Conservation (phyloP, 2,329 filamentous ascomycete genomes). For the Mollisiaceae sp. region DNA sequence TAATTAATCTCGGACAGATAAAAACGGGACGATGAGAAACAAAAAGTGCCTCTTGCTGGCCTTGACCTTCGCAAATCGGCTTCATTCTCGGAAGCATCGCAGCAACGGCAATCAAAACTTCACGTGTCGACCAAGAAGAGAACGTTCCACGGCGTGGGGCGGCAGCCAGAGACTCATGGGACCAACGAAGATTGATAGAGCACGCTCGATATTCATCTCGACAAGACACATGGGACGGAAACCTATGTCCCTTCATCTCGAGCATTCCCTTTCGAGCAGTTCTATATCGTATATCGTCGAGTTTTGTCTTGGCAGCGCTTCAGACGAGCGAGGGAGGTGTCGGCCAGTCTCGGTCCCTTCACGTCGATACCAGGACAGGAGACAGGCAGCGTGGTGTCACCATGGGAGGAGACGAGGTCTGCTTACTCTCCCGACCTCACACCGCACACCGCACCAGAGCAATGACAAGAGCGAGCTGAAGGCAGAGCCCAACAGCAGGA, state of each 20-base stretch:
- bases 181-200: conserved; percentile 11
- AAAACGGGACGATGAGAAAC: conserved; percentile 20
- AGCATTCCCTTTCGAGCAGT: conserved; percentile 17
- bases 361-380: not conserved
- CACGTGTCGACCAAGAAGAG: conserved; percentile 23
- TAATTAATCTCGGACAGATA: conserved; percentile 20
- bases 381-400: conserved; percentile 4
- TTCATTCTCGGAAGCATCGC: conserved; percentile 19
- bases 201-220: conserved; percentile 13
- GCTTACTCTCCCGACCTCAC: not conserved
- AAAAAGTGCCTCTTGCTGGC: conserved; percentile 8
- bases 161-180: conserved; percentile 12
- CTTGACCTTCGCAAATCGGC: conserved; percentile 20
- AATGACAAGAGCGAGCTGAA: not conserved
- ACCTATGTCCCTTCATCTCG: conserved; percentile 17
- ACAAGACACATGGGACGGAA: conserved; percentile 13
- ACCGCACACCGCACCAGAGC: not conserved
- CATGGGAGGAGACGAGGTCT: not conserved
- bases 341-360: conserved; percentile 10
- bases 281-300: not conserved
- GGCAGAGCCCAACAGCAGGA: conserved; percentile 17
- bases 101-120: conserved; percentile 18
- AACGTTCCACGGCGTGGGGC: conserved; percentile 7
- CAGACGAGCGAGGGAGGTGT: not conserved
- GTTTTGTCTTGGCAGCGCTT: not conserved